Evolutionary conservation across 176 grass and related monocot genomes (phyloP).

Genomic region (Cenchrus purpureus): DNA sequence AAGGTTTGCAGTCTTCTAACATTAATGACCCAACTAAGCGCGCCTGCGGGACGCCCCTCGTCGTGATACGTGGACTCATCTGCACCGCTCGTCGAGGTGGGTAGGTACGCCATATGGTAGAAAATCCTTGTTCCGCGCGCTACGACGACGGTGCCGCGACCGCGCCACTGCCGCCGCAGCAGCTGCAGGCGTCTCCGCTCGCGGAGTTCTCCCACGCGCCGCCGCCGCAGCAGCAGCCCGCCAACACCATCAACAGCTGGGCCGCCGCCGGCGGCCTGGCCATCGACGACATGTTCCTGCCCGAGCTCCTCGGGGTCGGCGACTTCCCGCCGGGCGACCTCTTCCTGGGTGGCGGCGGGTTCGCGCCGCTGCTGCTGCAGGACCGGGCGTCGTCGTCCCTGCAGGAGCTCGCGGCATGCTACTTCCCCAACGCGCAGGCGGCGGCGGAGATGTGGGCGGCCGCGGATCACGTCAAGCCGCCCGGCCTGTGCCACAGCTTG

Average conservation of each 20-base stretch:
- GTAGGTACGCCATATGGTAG: too few species aligned
- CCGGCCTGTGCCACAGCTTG: constrained; percentile 60
- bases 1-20: too few species aligned
- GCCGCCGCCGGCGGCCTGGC: neutral
- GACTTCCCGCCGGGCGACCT: constrained; percentile 40
- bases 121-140: neutral
- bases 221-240: neutral
- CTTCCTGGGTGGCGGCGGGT: constrained; percentile 33
- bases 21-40: too few species aligned
- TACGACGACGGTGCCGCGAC: constrained; percentile 11
- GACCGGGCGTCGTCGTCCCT: constrained; percentile 27
- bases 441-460: constrained; percentile 52
- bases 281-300: constrained; percentile 59
- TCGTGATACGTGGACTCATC: too few species aligned
- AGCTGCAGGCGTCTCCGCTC: neutral
- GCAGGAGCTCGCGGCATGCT: constrained; percentile 53
- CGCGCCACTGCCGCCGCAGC: neutral
- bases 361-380: constrained; percentile 34
- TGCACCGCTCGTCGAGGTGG: too few species aligned
- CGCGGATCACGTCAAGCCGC: constrained; percentile 34
- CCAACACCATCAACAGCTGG: constrained; percentile 4
- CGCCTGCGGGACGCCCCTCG: too few species aligned
- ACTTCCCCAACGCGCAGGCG: constrained; percentile 56
- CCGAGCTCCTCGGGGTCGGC: constrained; percentile 49
- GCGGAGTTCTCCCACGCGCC: constrained; percentile 26